Conservation (phyloP, 2,329 filamentous ascomycete genomes). For the Aureobasidium sp. region DNA sequence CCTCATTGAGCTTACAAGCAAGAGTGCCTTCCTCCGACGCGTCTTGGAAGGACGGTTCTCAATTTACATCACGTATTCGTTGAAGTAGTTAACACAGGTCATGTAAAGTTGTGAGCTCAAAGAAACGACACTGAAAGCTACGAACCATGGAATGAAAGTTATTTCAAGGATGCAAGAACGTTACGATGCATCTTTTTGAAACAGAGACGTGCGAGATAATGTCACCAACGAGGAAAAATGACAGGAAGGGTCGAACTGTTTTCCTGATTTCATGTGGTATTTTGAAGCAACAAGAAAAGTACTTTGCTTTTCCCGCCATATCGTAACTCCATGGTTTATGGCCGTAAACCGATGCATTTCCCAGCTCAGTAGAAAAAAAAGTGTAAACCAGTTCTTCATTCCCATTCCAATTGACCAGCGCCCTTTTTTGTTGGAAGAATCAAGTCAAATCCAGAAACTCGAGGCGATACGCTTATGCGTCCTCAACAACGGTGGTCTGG, state of each 20-base stretch:
- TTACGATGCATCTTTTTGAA: no score
- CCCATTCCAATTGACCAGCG: constrained; percentile 10
- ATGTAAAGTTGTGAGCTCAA: no score
- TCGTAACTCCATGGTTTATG: constrained; percentile 17
- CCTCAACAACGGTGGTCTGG: constrained; percentile 78
- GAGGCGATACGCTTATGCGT: constrained; percentile 39
- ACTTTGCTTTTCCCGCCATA: constrained; percentile 12
- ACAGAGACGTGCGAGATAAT: not conserved
- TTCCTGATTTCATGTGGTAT: constrained; percentile 16
- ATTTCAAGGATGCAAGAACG: no score
- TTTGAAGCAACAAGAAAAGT: constrained; percentile 16
- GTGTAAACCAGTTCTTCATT: constrained; percentile 15
- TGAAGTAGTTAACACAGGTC: no score
- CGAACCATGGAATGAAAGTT: no score
- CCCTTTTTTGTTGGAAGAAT: constrained; percentile 5
- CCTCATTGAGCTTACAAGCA: no score
- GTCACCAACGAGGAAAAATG: not conserved
- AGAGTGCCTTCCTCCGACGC: no score
- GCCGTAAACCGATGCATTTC: constrained; percentile 4
- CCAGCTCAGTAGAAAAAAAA: constrained; percentile 18
- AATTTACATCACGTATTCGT: no score
- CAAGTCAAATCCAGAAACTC: constrained; percentile 7
- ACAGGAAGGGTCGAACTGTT: constrained; percentile 14
- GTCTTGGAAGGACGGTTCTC: no score
- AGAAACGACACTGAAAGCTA: no score